Percentiles rank a stretch among this genome's conserved stretches.
These are phyloP conservation scores for Saraca asoca DNA, from an alignment of 331 rosid species.

Conservation along the genomic window DNA sequence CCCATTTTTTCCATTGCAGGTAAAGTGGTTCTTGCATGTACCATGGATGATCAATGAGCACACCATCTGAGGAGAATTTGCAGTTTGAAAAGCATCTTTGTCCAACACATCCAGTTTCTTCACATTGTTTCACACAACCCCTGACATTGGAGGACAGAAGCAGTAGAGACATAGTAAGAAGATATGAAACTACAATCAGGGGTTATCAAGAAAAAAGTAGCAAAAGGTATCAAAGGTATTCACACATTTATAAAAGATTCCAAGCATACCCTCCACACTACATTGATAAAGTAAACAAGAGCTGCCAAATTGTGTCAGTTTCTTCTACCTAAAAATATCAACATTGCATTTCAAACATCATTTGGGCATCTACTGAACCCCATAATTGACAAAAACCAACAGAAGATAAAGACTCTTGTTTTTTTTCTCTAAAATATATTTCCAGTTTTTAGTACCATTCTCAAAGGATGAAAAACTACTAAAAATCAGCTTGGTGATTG, in stretches of 20 bases:
- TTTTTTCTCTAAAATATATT: background rate
- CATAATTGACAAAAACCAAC: slow-evolving; percentile 9
- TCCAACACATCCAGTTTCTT: slow-evolving; percentile 62
- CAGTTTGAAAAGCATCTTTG: slow-evolving; percentile 65
- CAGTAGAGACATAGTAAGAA: background rate
- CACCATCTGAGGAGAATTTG: slow-evolving; percentile 56
- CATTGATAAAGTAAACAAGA: background rate
- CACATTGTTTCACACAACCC: slow-evolving; percentile 64
- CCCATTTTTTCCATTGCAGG: slow-evolving; percentile 68
- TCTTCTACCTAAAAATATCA: background rate
- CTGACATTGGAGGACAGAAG: slow-evolving; percentile 33
- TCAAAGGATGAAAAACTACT: background rate
- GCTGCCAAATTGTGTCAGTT: background rate
- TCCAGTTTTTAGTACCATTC: background rate
- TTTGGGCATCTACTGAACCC: slow-evolving; percentile 9
- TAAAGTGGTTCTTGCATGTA: slow-evolving; percentile 77
- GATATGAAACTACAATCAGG: background rate
- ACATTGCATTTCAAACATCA: background rate
- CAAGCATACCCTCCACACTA: background rate
- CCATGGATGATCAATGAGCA: slow-evolving; percentile 60
- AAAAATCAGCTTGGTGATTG: no score
- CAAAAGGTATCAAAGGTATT: background rate
- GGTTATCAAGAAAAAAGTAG: background rate
- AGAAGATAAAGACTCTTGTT: background rate
- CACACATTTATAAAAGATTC: background rate